phyloP scores from a whole-genome alignment of 495 filamentous ascomycete genomes.

The Penicillium bovifimosum region DNA sequence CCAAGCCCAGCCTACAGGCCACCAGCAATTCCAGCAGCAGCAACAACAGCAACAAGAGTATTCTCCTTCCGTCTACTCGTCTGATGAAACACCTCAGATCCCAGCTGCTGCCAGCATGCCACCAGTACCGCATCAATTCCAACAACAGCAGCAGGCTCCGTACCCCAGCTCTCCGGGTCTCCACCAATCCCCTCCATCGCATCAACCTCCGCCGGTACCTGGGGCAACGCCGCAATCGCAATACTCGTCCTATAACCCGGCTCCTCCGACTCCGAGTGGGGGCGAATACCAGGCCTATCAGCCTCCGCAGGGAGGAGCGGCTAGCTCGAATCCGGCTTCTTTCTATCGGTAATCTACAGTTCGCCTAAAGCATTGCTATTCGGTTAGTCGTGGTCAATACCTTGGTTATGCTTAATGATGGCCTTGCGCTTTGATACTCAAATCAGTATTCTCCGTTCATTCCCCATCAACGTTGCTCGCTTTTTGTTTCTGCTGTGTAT shows the following conservation, averaged over 20 bases:
- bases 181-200: slow-evolving; percentile 46
- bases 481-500: slow-evolving; percentile 7
- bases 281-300: slow-evolving; percentile 51
- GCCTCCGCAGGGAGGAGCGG: slow-evolving; percentile 28
- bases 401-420: not conserved
- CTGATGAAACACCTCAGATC: slow-evolving; percentile 46
- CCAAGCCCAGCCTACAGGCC: slow-evolving; percentile 31
- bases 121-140: slow-evolving; percentile 27
- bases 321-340: slow-evolving; percentile 38
- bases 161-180: slow-evolving; percentile 39
- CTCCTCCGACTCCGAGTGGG: slow-evolving; percentile 26
- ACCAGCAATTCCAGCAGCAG: slow-evolving; percentile 37
- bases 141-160: slow-evolving; percentile 41
- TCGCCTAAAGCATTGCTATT: not conserved
- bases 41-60: slow-evolving; percentile 43
- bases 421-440: not conserved
- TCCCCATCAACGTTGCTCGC: slow-evolving; percentile 5
- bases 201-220: slow-evolving; percentile 41
- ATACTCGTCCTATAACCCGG: slow-evolving; percentile 36
- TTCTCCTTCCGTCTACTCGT: slow-evolving; percentile 53
- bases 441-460: not conserved
- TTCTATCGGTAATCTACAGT: slow-evolving; percentile 35
- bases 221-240: slow-evolving; percentile 38
- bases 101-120: slow-evolving; percentile 25
- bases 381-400: not conserved